Conservation (phyloP, 345 rosid species). For the Eucalyptus decipiens region DNA sequence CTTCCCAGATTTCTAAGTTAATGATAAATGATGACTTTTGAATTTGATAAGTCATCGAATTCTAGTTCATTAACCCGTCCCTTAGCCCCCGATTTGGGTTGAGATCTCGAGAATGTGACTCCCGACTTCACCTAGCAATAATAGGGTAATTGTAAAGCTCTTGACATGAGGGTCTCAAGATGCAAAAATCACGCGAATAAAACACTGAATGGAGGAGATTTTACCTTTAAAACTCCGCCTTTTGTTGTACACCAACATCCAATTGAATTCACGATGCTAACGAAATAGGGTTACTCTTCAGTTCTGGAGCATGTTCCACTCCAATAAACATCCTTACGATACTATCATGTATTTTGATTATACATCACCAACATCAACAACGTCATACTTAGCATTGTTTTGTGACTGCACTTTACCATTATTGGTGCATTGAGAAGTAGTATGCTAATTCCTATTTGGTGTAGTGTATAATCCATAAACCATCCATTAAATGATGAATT, state of each 20-base stretch:
- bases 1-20: not conserved
- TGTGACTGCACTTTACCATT: not conserved
- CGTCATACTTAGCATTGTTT: not conserved
- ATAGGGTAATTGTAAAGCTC: not conserved
- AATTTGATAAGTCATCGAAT: not conserved
- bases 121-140: not conserved
- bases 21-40: not conserved
- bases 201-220: not conserved
- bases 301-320: fast-evolving
- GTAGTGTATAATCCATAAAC: not conserved
- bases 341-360: not conserved
- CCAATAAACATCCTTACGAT: not conserved
- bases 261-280: not conserved
- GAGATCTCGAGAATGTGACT: not conserved
- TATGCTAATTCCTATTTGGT: not conserved
- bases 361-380: not conserved
- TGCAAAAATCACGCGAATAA: not conserved
- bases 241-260: not conserved
- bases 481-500: not conserved
- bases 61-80: not conserved
- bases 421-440: not conserved
- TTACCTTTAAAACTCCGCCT: not conserved
- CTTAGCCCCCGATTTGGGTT: not conserved
- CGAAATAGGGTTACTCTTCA: not conserved
- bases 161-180: not conserved